Conservation (phyloP, 768 basidiomycete genomes). For the Kwoniella heveanensis region DNA sequence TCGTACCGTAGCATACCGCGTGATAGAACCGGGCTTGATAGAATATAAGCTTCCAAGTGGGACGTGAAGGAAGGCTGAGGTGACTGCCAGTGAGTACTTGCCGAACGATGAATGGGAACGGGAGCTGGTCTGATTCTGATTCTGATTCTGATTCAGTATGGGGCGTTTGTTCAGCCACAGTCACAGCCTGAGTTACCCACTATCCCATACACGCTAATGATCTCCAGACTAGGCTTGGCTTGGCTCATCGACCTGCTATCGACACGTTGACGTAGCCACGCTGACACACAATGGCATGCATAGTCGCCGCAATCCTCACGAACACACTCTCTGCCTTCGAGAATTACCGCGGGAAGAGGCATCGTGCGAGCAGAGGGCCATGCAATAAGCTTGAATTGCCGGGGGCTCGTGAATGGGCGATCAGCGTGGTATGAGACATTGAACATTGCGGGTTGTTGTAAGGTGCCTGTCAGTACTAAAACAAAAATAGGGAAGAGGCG, state of each 20-base stretch:
- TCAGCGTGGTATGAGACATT: slow-evolving; percentile 10
- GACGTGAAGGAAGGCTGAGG: neutral
- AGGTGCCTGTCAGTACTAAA: neutral
- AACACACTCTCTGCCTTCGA: too few relatives aligned
- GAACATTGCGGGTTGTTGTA: too few relatives aligned
- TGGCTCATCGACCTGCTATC: neutral
- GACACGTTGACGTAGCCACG: neutral
- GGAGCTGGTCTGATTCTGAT: too few relatives aligned
- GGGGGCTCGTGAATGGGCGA: neutral
- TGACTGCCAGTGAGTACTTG: too few relatives aligned
- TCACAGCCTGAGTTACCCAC: neutral
- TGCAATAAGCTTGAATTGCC: neutral
- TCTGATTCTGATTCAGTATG: neutral
- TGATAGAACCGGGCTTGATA: neutral
- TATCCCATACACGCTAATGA: neutral
- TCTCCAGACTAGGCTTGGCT: neutral
- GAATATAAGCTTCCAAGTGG: neutral
- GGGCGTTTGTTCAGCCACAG: neutral
- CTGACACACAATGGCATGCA: too few relatives aligned
- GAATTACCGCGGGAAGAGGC: too few relatives aligned
- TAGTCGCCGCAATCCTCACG: too few relatives aligned
- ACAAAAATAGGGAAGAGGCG: neutral
- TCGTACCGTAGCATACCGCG: neutral
- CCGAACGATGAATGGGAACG: too few relatives aligned
- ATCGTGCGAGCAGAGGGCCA: too few relatives aligned